Evolutionary conservation across 768 basidiomycete species (phyloP).

Genomic region (Rossbeevera mucosa): DNA sequence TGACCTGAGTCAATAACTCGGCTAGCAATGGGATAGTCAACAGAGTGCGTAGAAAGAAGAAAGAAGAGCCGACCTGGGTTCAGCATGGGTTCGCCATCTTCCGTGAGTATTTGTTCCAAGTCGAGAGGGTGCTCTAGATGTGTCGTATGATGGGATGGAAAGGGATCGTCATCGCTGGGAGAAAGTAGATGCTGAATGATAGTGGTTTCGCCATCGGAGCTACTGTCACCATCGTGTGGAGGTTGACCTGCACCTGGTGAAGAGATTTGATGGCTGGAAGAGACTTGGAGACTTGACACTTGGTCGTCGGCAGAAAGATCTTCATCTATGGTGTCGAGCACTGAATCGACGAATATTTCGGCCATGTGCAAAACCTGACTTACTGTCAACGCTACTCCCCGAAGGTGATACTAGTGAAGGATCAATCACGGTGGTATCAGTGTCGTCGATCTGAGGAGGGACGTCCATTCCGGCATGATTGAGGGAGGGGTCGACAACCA

Average conservation of each 20-base stretch:
- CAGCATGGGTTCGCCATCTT: conserved; percentile 64
- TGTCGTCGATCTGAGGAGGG: conserved; percentile 5
- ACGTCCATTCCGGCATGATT: conserved; percentile 14
- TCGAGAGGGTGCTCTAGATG: conserved; percentile 36
- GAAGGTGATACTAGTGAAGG: conserved; percentile 33
- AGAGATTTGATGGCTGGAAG: conserved; percentile 3
- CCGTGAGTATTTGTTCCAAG: conserved; percentile 55
- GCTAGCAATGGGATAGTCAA: conserved; percentile 28
- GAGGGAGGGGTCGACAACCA: conserved; percentile 25
- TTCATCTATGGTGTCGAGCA: conserved; percentile 33
- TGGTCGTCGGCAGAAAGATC: conserved; percentile 17
- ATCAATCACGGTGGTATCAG: conserved; percentile 32
- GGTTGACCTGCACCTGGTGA: conserved; percentile 9
- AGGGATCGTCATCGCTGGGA: conserved; percentile 22
- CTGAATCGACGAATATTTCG: conserved; percentile 31
- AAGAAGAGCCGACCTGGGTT: conserved; percentile 51
- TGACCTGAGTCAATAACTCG: conserved; percentile 61
- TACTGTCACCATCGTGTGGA: conserved; percentile 6
- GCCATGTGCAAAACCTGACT: conserved; percentile 19
- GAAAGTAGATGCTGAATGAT: conserved; percentile 18
- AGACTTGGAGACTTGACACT: conserved; percentile 4
- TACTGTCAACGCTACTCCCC: conserved; percentile 15
- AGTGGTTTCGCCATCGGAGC: conserved; percentile 13
- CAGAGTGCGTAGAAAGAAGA: background rate
- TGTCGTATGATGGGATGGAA: conserved; percentile 20